phyloP scores from a whole-genome alignment of 2,329 filamentous ascomycete genomes.

The Bretziella fagacearum region DNA sequence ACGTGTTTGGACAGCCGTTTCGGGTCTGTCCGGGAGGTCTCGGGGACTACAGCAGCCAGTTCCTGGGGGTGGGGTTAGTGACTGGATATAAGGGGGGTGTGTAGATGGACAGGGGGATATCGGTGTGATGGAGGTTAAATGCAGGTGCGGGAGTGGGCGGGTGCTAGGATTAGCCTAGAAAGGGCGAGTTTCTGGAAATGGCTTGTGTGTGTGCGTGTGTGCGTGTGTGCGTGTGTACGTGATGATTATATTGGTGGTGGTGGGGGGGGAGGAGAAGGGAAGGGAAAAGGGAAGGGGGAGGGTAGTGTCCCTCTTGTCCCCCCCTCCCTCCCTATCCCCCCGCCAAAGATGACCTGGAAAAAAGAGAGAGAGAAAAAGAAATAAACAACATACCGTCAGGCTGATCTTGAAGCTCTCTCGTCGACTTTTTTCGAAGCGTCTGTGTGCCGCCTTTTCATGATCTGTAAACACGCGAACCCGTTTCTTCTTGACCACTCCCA shows the following conservation, averaged over 20 bases:
- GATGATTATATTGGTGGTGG: neutral
- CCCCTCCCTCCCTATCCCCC: too few relatives aligned
- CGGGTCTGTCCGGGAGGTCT: conserved; percentile 21
- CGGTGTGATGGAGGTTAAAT: too few relatives aligned
- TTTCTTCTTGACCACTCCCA: conserved; percentile 19
- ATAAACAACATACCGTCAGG: neutral
- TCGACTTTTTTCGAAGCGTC: conserved; percentile 25
- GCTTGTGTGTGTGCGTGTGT: too few relatives aligned
- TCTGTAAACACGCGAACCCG: conserved; percentile 25
- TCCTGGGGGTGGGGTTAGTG: conserved; percentile 18
- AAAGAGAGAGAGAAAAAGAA: too few relatives aligned
- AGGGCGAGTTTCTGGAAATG: too few relatives aligned
- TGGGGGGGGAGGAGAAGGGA: neutral
- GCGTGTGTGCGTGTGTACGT: too few relatives aligned
- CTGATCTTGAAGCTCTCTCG: conserved; percentile 23
- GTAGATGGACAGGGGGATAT: too few relatives aligned
- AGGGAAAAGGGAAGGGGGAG: neutral
- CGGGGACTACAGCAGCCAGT: conserved; percentile 23
- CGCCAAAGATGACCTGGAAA: too few relatives aligned
- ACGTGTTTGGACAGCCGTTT: conserved; percentile 26
- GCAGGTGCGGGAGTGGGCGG: too few relatives aligned
- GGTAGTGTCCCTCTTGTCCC: too few relatives aligned
- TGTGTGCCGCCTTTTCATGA: conserved; percentile 26
- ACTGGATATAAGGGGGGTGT: too few relatives aligned
- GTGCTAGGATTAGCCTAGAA: too few relatives aligned